Evolutionary conservation across 495 filamentous ascomycete species (phyloP).

Genomic region (Barbatosphaeria neglecta): DNA sequence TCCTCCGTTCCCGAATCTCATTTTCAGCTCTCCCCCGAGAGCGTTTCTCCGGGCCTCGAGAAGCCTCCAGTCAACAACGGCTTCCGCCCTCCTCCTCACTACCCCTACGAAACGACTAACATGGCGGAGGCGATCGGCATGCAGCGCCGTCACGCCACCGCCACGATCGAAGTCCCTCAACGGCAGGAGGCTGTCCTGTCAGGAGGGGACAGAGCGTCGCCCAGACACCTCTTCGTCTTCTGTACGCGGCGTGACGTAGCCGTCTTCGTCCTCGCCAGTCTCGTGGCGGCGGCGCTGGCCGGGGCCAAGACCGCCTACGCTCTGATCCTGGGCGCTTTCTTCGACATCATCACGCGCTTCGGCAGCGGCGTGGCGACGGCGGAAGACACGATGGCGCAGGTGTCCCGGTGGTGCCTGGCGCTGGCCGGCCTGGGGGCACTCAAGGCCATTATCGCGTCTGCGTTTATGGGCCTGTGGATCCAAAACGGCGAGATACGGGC

Average conservation of each 20-base stretch:
- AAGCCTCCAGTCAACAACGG: not conserved
- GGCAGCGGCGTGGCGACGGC: conserved; percentile 42
- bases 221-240: conserved; percentile 56
- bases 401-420: conserved; percentile 45
- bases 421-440: conserved; percentile 48
- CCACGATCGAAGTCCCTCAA: not conserved
- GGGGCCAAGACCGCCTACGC: conserved; percentile 52
- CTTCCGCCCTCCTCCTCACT: not conserved
- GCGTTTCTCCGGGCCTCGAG: not conserved
- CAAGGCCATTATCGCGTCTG: conserved; percentile 52
- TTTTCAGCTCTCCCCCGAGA: too few relatives aligned
- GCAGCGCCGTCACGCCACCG: not conserved
- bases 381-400: conserved; percentile 38
- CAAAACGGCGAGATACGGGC: conserved; percentile 74
- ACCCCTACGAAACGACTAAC: not conserved
- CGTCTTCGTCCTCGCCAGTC: conserved; percentile 32
- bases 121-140: not conserved
- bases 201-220: conserved; percentile 9
- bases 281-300: conserved; percentile 50
- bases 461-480: conserved; percentile 58
- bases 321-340: conserved; percentile 63
- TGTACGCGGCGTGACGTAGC: conserved; percentile 50
- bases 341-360: conserved; percentile 57
- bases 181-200: not conserved
- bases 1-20: too few relatives aligned